Percentiles rank a stretch among this genome's conserved stretches.
Evolutionary conservation across 345 rosid species (phyloP).

Genomic region (Salix exigua): DNA sequence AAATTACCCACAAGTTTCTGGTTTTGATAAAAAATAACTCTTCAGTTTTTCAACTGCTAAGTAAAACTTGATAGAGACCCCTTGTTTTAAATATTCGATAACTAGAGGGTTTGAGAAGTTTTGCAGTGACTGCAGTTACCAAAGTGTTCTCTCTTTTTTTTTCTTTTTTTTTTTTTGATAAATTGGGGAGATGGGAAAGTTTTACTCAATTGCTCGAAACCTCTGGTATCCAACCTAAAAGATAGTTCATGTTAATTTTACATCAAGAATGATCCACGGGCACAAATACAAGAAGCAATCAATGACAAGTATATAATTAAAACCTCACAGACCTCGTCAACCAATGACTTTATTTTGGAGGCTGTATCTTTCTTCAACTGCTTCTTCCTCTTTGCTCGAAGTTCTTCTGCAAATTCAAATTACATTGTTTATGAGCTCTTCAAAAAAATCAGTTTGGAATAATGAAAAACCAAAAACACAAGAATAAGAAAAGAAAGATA

Average conservation of each 20-base stretch:
- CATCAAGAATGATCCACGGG: not conserved
- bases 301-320: not conserved
- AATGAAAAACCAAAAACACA: not conserved
- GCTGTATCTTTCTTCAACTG: conserved; percentile 95
- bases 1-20: not conserved
- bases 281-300: not conserved
- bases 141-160: too few relatives aligned
- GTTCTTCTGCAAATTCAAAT: conserved; percentile 69
- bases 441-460: not conserved
- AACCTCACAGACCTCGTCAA: conserved; percentile 71
- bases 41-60: not conserved
- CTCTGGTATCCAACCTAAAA: not conserved
- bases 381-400: conserved; percentile 84
- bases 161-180: too few relatives aligned
- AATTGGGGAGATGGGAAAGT: not conserved
- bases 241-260: not conserved
- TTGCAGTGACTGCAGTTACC: not conserved
- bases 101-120: not conserved
- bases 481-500: too few relatives aligned
- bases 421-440: conserved; percentile 11
- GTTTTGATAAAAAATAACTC: not conserved
- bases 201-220: not conserved
- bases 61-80: not conserved
- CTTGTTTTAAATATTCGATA: not conserved
- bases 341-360: conserved; percentile 79